These are phyloP conservation scores for Curvularia spicifera DNA, from an alignment of 2,329 filamentous ascomycete species.

Conservation along the genomic window DNA sequence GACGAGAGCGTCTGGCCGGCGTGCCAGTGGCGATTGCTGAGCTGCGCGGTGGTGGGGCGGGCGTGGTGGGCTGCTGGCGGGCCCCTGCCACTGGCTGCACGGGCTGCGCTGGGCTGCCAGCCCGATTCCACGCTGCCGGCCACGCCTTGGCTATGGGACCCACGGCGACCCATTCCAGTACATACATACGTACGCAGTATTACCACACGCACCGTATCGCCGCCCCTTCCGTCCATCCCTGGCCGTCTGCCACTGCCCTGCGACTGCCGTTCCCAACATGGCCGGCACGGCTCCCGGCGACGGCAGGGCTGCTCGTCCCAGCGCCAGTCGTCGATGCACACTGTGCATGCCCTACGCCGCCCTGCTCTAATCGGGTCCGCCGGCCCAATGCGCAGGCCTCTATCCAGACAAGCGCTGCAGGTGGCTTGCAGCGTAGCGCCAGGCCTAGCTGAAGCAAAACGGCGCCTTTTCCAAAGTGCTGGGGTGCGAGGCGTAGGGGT, in stretches of 20 bases:
- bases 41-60: constrained; percentile 24
- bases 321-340: constrained; percentile 1
- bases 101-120: constrained; percentile 16
- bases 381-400: constrained; percentile 27
- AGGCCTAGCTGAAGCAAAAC: constrained; percentile 34
- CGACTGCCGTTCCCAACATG: too few species aligned
- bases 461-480: constrained; percentile 39
- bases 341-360: too few species aligned
- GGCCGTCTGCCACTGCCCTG: background rate
- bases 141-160: background rate
- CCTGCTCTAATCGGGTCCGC: constrained; percentile 4
- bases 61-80: constrained; percentile 11
- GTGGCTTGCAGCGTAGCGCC: constrained; percentile 39
- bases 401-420: constrained; percentile 34
- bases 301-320: background rate
- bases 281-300: too few species aligned
- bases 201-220: background rate
- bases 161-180: too few species aligned
- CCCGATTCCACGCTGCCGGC: constrained; percentile 38
- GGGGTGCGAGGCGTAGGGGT: constrained; percentile 18
- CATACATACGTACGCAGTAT: background rate
- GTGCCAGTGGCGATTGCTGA: constrained; percentile 28
- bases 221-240: constrained; percentile 7
- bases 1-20: constrained; percentile 11
- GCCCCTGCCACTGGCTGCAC: constrained; percentile 28